Evolutionary conservation across 148 eudicot species (phyloP), one percentile per base, ranked within the genome.

Genomic region (Nepenthes gracilis): DNA sequence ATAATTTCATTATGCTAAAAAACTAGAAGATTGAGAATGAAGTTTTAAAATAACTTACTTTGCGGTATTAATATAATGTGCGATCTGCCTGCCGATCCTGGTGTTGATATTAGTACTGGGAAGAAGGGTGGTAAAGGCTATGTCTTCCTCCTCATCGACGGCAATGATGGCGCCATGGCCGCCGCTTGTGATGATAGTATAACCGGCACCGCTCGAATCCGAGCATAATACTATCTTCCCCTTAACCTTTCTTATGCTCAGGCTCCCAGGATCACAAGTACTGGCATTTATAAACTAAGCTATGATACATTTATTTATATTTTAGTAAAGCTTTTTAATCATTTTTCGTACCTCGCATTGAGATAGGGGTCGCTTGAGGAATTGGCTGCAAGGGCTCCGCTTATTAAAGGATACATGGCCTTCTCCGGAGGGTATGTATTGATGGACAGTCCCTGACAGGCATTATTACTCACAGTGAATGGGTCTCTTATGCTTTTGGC

Each of bases 181-280:
- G 1, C 75, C 67, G 37, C 67, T 36, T 1, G 33, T 38, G 13
- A 52, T 43, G 14, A 90, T 38, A 9, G 56, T 70, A n/a, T 7
- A 50, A 71, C 83, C 95, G 12, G 81, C 60, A 1, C 56, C 65
- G 38, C 67, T 5, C 60, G 48, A 33, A 1, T 62, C 33, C 6
- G 58, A 35, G 64, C 97, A 90, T 15, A 75, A 73, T 58, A 90
- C 80, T 43, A 90, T 81, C 57, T 70, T 79, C 6, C 88, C 91
- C 69, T 73, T 78, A 57, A 83, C 87, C 63, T 72, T 77, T 2
- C 36, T 66, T 55, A 34, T 60, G 38, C 70, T 57, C 45, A 86
- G 35, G 1, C 74, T 62, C 14, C 71, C 96, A 4, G 9, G 10
- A n/a, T 74, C 83, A 43, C 97, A 89, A 33, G 72, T 70, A 72